phyloP scores from a whole-genome alignment of 148 eudicot species.

The Drosera capensis region DNA sequence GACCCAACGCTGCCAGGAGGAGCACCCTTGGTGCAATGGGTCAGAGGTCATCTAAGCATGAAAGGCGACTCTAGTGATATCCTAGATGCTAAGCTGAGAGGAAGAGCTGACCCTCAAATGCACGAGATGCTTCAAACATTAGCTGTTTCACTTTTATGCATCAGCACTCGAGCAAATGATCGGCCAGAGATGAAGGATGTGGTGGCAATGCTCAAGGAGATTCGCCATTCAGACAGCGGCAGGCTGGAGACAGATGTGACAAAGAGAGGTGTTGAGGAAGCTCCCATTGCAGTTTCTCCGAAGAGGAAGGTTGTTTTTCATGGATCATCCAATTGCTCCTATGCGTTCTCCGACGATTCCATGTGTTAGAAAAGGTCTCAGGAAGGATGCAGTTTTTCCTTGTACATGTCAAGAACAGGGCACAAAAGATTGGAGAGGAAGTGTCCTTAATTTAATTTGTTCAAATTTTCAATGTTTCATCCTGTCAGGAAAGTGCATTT shows the following conservation, averaged over 20 bases:
- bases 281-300: slow-evolving; percentile 20
- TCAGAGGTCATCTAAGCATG: slow-evolving; percentile 51
- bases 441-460: too few species aligned
- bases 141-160: slow-evolving; percentile 70
- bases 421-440: background rate
- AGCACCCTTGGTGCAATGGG: slow-evolving; percentile 80
- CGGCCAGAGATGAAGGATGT: slow-evolving; percentile 94
- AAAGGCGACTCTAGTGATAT: slow-evolving; percentile 63
- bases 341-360: slow-evolving; percentile 79
- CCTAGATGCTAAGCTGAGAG: slow-evolving; percentile 73
- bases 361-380: slow-evolving; percentile 13
- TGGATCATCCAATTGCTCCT: slow-evolving; percentile 86
- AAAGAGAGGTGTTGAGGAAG: slow-evolving; percentile 19
- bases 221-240: slow-evolving; percentile 41
- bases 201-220: slow-evolving; percentile 88
- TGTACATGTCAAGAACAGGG: background rate
- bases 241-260: slow-evolving; percentile 35
- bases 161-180: slow-evolving; percentile 50
- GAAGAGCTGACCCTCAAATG: slow-evolving; percentile 86
- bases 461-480: too few species aligned
- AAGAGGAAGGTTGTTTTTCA: slow-evolving; percentile 31
- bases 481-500: too few species aligned
- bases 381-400: background rate
- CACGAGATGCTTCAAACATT: slow-evolving; percentile 88
- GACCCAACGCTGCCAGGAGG: slow-evolving; percentile 88